Conservation (phyloP, 768 basidiomycete species). For the Flagelloscypha sp. region DNA sequence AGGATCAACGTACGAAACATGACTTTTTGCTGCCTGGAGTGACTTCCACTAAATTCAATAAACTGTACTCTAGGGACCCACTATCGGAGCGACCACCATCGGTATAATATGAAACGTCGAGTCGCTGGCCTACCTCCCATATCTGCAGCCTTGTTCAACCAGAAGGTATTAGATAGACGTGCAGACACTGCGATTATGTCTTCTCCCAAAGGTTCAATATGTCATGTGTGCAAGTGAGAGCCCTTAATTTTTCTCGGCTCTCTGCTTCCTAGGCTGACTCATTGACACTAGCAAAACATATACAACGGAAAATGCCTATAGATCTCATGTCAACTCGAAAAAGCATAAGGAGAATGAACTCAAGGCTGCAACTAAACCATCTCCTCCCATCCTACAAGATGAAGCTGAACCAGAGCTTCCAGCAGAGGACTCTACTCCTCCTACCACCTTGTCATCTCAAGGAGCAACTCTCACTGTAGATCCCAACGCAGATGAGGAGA, state of each 20-base stretch:
- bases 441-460: constrained; percentile 6
- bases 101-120: constrained; percentile 97
- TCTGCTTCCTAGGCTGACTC: constrained; percentile 1
- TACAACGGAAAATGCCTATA: constrained; percentile 81
- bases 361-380: constrained; percentile 29
- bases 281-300: constrained; percentile 65
- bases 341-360: constrained; percentile 78
- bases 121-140: constrained; percentile 88
- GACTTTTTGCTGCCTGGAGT: constrained; percentile 8
- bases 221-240: constrained; percentile 79
- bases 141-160: constrained; percentile 66
- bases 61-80: constrained; percentile 52
- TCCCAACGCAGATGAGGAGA: constrained; percentile 36
- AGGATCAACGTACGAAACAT: constrained; percentile 80
- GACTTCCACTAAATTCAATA: constrained; percentile 2
- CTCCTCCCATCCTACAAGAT: constrained; percentile 1
- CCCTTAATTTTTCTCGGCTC: constrained; percentile 3
- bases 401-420: constrained; percentile 14
- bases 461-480: constrained; percentile 8
- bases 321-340: constrained; percentile 80
- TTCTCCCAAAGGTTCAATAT: constrained; percentile 51
- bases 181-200: constrained; percentile 66
- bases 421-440: constrained; percentile 7
- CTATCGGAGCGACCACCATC: constrained; percentile 90
- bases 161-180: constrained; percentile 77